Evolutionary conservation across 495 filamentous ascomycete species (phyloP).

Genomic region (Clavariopsis aquatica): DNA sequence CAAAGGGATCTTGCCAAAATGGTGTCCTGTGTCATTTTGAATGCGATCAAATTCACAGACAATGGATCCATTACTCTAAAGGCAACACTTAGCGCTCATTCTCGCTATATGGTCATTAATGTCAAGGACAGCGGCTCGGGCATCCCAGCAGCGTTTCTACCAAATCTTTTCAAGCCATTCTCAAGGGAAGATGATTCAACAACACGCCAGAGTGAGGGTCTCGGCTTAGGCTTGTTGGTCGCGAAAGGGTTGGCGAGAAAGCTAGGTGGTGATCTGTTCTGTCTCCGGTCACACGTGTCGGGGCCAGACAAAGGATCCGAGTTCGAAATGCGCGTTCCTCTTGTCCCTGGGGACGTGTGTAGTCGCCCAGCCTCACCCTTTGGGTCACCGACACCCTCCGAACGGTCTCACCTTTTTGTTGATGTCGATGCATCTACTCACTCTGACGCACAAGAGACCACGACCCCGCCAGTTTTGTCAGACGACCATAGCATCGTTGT

Average conservation of each 20-base stretch:
- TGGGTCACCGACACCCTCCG: slow-evolving; percentile 41
- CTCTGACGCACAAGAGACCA: slow-evolving; percentile 6
- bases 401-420: slow-evolving; percentile 27
- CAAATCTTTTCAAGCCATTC: slow-evolving; percentile 74
- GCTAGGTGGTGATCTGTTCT: slow-evolving; percentile 72
- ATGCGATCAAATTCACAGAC: slow-evolving; percentile 80
- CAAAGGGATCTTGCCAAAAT: slow-evolving; percentile 73
- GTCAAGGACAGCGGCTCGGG: slow-evolving; percentile 73
- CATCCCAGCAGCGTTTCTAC: slow-evolving; percentile 68
- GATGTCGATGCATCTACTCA: slow-evolving; percentile 22
- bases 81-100: slow-evolving; percentile 54
- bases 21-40: slow-evolving; percentile 72
- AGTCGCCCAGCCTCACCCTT: slow-evolving; percentile 43
- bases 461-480: slow-evolving; percentile 10
- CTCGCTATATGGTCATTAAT: slow-evolving; percentile 60
- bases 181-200: slow-evolving; percentile 71
- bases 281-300: slow-evolving; percentile 66
- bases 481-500: background rate
- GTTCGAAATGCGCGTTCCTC: slow-evolving; percentile 71
- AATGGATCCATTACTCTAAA: slow-evolving; percentile 64
- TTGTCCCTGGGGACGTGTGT: slow-evolving; percentile 51
- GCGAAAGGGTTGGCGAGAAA: slow-evolving; percentile 75
- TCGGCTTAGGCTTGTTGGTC: slow-evolving; percentile 73
- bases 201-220: slow-evolving; percentile 69
- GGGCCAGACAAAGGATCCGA: slow-evolving; percentile 70